Conservation (phyloP, 2,329 filamentous ascomycete genomes). For the Pseudocercospora crystallina region DNA sequence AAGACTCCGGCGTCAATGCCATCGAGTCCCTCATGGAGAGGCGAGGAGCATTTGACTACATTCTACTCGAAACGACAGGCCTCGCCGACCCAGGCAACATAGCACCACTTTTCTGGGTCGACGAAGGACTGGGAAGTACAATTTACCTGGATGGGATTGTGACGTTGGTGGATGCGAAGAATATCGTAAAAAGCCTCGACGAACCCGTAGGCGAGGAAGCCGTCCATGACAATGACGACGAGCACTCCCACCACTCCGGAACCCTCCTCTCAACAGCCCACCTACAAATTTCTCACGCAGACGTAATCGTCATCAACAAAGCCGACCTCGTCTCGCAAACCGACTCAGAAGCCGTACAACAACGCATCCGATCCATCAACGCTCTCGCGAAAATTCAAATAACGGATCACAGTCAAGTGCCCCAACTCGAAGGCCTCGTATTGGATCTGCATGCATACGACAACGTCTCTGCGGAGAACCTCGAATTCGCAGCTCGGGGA, state of each 20-base stretch:
- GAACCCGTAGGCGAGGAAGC: constrained; percentile 50
- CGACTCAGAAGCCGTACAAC: constrained; percentile 68
- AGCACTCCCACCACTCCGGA: constrained; percentile 53
- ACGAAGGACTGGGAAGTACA: constrained; percentile 89
- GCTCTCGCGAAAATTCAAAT: constrained; percentile 79
- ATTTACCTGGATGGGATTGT: constrained; percentile 98
- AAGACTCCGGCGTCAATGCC: constrained; percentile 91
- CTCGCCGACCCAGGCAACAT: constrained; percentile 94
- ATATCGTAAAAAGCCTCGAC: constrained; percentile 79
- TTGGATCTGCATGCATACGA: constrained; percentile 94
- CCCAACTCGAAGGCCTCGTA: constrained; percentile 78
- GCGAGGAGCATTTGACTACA: constrained; percentile 93
- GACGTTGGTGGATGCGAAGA: constrained; percentile 92
- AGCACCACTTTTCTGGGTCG: constrained; percentile 95
- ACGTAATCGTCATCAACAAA: constrained; percentile 94
- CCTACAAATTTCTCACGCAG: constrained; percentile 93
- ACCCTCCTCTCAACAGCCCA: constrained; percentile 87
- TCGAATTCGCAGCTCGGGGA: constrained; percentile 72
- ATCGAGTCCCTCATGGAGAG: constrained; percentile 96
- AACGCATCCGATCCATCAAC: constrained; percentile 81
- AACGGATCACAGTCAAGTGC: constrained; percentile 77
- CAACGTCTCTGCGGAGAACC: constrained; percentile 61
- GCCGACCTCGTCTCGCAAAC: constrained; percentile 72
- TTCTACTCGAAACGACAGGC: constrained; percentile 92
- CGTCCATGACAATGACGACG: constrained; percentile 43